Base-by-base conservation (phyloP, 2,329 filamentous ascomycete species). In the Trichophyton simii region DNA sequence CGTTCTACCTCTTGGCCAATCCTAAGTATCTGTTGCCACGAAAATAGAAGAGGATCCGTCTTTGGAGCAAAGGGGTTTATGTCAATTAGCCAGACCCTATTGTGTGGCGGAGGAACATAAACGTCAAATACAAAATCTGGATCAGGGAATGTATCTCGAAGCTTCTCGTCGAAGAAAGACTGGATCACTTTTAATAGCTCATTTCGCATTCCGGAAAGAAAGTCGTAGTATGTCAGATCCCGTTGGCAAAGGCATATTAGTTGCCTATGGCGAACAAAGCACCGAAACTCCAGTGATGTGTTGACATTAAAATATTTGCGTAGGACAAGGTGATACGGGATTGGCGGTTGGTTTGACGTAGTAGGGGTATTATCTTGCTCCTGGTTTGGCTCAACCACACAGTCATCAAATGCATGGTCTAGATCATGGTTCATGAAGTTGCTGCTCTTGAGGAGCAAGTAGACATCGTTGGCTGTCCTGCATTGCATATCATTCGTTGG, bases 391-490 rank as follows among this genome's bases (percentile, higher is more conserved):
- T 78, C 71, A 9, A 79, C 74, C 0, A 76, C 70, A 65, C 82
- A 88, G 67, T 87, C 91, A 66, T 95, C 89, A 66, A 96, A 97
- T 1, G 91, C 90, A 71, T 96, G 89, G 69, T 95, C 88, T 5
- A 99, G 79, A 71, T 99, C 94, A 73, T 97, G 91, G 3, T 89
- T 95, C 63, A 97, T 81, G 70, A 99, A 97, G 69, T 91, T 91
- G 28, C 91, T 96, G 69, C 88, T 91, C 77, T 99, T 99, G 13
- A 99, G 81, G 0, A 99, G 82, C 15, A 97, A 81, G 71, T 97
- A 99, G 52, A 99, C 84, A 69, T 99, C 94, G 72, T 94, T 95
- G 2, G 94, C 84, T 0, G 84, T 85, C 3, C 85, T 86, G 75
- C 94, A 99, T 73, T 95, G 90, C 76, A 96, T 87, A 55, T 89